Evolutionary conservation across 2,329 filamentous ascomycete species (phyloP).

Genomic region (Pseudocercospora fijiensis): DNA sequence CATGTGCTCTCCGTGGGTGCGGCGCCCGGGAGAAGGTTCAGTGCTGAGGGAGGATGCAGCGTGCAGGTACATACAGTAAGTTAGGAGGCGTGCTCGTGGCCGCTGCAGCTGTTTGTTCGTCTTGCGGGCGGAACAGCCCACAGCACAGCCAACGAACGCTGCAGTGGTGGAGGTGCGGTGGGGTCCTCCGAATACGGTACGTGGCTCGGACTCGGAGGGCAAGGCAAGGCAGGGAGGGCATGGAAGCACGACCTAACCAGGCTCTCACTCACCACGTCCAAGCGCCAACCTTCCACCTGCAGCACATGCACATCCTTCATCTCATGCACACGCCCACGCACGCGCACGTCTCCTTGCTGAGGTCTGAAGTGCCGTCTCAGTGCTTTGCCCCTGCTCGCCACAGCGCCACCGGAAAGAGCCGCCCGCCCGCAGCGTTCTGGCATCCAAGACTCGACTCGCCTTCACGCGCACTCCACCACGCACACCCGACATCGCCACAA

Average conservation of each 20-base stretch:
- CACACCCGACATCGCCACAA: slow-evolving; percentile 15
- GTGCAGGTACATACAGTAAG: no score
- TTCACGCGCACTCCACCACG: background rate
- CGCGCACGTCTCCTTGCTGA: no score
- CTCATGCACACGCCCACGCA: no score
- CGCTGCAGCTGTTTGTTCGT: no score
- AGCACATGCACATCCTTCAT: slow-evolving; percentile 4
- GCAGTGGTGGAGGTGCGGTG: background rate
- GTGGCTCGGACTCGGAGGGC: background rate
- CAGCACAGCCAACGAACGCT: background rate
- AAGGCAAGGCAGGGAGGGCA: background rate
- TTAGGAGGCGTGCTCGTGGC: no score
- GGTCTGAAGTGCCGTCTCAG: no score
- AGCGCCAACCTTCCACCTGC: slow-evolving; percentile 13
- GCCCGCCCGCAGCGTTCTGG: background rate
- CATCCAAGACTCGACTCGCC: background rate
- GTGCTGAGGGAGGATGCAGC: background rate
- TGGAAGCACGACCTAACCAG: background rate
- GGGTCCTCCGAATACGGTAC: background rate
- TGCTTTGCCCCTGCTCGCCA: no score
- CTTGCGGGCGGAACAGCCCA: no score
- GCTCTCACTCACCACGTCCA: background rate
- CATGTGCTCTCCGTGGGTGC: background rate
- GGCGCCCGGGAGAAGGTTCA: background rate
- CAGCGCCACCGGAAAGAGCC: background rate